A percentile compares a stretch with the other conserved stretches of the same genome.
These are phyloP conservation scores for Thalassiosira mediterranea DNA, from an alignment of 352 stramenopile species.

Conservation along the genomic window DNA sequence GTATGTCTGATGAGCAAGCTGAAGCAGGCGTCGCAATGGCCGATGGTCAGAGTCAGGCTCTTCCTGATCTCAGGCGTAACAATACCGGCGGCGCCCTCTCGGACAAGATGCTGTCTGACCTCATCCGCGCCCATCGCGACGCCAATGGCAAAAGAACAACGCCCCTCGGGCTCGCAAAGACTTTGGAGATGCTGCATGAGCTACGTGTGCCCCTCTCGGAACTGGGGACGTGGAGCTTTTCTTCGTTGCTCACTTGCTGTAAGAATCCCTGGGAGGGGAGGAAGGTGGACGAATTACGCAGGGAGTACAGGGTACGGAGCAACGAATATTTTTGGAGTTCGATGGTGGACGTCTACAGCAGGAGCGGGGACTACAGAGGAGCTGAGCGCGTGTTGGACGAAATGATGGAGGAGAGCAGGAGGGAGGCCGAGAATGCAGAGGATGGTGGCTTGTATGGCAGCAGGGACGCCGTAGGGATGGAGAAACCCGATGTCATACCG, in stretches of 20 bases:
- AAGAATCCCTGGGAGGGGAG: constrained; percentile 69
- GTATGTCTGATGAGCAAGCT: background rate
- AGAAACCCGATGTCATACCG: constrained; percentile 18
- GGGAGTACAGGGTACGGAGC: constrained; percentile 33
- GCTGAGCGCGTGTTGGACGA: constrained; percentile 72
- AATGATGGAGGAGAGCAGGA: constrained; percentile 61
- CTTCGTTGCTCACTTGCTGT: constrained; percentile 74
- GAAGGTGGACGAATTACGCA: constrained; percentile 74
- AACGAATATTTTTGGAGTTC: constrained; percentile 77
- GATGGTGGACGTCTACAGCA: constrained; percentile 80
- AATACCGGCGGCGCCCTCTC: constrained; percentile 21
- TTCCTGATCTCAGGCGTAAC: no score
- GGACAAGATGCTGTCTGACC: constrained; percentile 74
- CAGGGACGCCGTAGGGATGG: background rate
- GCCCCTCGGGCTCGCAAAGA: constrained; percentile 73
- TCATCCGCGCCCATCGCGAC: constrained; percentile 75
- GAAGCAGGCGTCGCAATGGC: background rate
- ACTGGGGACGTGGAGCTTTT: constrained; percentile 70
- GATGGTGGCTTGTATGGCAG: background rate
- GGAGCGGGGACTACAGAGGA: constrained; percentile 75
- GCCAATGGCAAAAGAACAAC: constrained; percentile 59
- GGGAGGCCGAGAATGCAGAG: constrained; percentile 30
- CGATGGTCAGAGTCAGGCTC: no score
- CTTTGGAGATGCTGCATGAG: constrained; percentile 66
- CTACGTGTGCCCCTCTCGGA: constrained; percentile 56